Evolutionary conservation across 1,139 yeast genomes (phyloP), one percentile per base, ranked within the genome.

Genomic region (Kodamaea sp.): DNA sequence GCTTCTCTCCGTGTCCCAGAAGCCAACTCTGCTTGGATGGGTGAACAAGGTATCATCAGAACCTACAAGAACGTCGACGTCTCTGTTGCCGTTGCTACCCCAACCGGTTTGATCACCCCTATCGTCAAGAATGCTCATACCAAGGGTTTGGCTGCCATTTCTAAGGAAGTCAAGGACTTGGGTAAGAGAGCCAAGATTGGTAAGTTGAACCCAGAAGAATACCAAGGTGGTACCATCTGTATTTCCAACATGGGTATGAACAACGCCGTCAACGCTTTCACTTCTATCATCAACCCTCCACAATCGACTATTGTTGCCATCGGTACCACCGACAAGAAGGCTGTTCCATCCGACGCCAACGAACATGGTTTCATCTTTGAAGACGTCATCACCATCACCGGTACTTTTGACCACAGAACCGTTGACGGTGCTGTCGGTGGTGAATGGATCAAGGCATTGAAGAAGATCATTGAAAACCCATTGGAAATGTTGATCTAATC

Each of bases 231-330:
- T 62, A 90, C 98, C 54, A 87, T 92, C 65, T 88, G 97, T 67
- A 90, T 92, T 59, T 90, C 97, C 50, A 92, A 92, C 84, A 75
- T 94, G 76, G 99, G 98, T 61, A 92, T 92, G 98, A 92, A 92
- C 80, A 79, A 74, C 45, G 97, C 98, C 41, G 97, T 92, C 37
- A 76, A 82, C 52, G 63, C 83, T 62, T 92, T 92, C 79, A 90
- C 98, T 32, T 92, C 98, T 29, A 92, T 92, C 68, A 84, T 92
- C 63, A 92, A 92, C 79, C 97, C 97, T 46, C 99, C 99, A 43
- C 98, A 92, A 70, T 77, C 92, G 38, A 83, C 96, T 41, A 92
- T 92, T 57, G 69, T 92, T 55, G 98, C 99, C 48, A 78, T 92
- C 53, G 96, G 97, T 57, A 90, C 98, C 35, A 81, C 83, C 47